Conservation (phyloP, 805 yeast species). For the Geotrichum ghanense region DNA sequence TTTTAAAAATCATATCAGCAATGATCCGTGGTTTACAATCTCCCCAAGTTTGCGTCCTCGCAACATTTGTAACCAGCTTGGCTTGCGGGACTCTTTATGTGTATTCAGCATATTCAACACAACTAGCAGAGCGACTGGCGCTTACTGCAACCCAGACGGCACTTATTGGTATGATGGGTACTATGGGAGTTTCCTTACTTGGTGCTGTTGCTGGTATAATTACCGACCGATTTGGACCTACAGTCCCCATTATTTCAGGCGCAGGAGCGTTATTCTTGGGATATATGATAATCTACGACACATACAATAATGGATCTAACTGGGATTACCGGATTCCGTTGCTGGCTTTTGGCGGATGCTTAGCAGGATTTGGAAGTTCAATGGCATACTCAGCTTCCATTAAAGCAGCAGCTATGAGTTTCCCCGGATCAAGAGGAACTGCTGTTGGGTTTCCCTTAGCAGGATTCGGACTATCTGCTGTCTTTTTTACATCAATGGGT, state of each 20-base stretch:
- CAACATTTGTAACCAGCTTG: slow-evolving; percentile 13
- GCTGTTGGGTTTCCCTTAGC: slow-evolving; percentile 71
- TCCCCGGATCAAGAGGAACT: slow-evolving; percentile 56
- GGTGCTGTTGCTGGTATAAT: slow-evolving; percentile 17
- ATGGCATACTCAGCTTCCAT: slow-evolving; percentile 51
- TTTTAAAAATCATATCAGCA: too few species aligned
- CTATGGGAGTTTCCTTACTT: slow-evolving; percentile 44
- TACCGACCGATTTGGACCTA: slow-evolving; percentile 15
- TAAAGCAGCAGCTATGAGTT: slow-evolving; percentile 60
- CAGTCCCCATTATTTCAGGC: slow-evolving; percentile 38
- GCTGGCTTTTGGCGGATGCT: slow-evolving; percentile 28
- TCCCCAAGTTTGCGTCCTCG: slow-evolving; percentile 1
- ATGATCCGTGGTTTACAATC: too few species aligned
- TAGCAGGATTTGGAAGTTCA: slow-evolving; percentile 60
- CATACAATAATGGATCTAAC: slow-evolving; percentile 24
- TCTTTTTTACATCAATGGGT: slow-evolving; percentile 46
- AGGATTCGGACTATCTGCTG: slow-evolving; percentile 63
- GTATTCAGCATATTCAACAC: slow-evolving; percentile 64
- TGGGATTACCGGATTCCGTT: slow-evolving; percentile 15
- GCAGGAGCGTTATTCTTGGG: slow-evolving; percentile 40
- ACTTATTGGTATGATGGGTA: slow-evolving; percentile 49
- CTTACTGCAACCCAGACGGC: slow-evolving; percentile 55
- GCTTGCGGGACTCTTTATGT: slow-evolving; percentile 54
- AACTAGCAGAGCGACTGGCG: slow-evolving; percentile 42
- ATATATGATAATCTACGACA: slow-evolving; percentile 44